phyloP scores from a whole-genome alignment of 129 eudicot genomes.

The Helianthus annuus region DNA sequence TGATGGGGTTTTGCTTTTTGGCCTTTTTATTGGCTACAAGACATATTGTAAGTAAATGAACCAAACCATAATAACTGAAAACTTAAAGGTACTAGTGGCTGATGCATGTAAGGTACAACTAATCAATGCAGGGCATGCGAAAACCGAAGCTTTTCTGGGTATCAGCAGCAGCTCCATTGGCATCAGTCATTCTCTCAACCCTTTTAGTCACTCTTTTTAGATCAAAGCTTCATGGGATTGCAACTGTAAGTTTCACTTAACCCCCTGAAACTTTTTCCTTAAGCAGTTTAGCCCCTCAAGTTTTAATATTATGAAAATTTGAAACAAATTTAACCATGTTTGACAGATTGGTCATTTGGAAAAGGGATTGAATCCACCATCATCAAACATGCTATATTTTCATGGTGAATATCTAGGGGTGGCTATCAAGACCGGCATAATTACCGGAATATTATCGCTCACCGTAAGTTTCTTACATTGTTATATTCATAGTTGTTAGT shows the following conservation, averaged over 20 bases:
- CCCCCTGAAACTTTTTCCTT: background rate
- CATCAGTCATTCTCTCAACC: constrained; percentile 88
- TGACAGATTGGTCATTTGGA: constrained; percentile 82
- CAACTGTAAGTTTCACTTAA: constrained; percentile 52
- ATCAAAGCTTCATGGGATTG: constrained; percentile 61
- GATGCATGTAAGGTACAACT: constrained; percentile 21
- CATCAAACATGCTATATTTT: constrained; percentile 83
- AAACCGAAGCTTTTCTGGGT: constrained; percentile 90
- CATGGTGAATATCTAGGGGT: constrained; percentile 67
- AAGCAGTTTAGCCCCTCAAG: background rate
- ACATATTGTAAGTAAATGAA: constrained; percentile 59
- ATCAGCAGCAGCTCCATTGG: constrained; percentile 97
- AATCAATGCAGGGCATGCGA: constrained; percentile 64
- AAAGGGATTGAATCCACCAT: constrained; percentile 92
- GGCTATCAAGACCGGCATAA: constrained; percentile 83
- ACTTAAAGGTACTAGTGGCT: constrained; percentile 21
- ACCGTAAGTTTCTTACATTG: constrained; percentile 53
- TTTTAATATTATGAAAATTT: constrained; percentile 2
- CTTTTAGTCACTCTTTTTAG: constrained; percentile 59
- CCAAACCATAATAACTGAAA: constrained; percentile 2
- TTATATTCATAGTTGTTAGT: background rate
- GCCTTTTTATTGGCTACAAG: constrained; percentile 63
- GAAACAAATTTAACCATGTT: background rate
- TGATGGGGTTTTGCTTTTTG: constrained; percentile 78
- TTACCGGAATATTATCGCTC: constrained; percentile 90